A percentile compares a stretch with the other conserved stretches of the same genome.
Evolutionary conservation across 1,284 basidiomycete genomes (phyloP).

Genomic region (Irpex sp.): DNA sequence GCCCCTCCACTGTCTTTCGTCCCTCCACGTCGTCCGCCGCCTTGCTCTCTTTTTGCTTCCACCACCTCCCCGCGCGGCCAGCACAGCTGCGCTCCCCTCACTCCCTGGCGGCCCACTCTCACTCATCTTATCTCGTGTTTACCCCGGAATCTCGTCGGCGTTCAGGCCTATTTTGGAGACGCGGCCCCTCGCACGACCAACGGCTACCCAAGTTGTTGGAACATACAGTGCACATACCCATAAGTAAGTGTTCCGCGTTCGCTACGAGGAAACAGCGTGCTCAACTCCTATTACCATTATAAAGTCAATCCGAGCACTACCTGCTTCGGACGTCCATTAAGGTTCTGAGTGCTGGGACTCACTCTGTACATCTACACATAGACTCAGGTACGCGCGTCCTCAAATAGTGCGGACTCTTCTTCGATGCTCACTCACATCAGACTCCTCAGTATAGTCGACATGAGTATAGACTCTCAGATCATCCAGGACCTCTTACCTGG

Average conservation of each 20-base stretch:
- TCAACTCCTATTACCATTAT: not conserved
- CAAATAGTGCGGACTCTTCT: not conserved
- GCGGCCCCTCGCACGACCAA: not conserved
- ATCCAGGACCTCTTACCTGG: conserved; percentile 22
- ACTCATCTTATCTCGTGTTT: not conserved
- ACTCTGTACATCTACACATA: not conserved
- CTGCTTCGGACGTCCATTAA: not conserved
- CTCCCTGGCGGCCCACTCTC: conserved; percentile 6
- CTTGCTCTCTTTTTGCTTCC: not conserved
- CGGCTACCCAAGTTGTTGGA: not conserved
- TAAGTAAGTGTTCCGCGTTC: conserved; percentile 4
- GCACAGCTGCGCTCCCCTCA: not conserved
- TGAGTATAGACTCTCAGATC: conserved; percentile 1
- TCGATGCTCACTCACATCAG: not conserved
- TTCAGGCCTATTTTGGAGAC: not conserved
- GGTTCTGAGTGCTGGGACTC: not conserved
- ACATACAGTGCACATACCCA: conserved; percentile 12
- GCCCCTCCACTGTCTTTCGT: conserved; percentile 6
- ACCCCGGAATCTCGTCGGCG: not conserved
- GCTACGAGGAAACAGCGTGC: not conserved
- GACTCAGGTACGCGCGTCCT: not conserved
- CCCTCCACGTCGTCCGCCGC: conserved; percentile 1
- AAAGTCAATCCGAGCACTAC: not conserved
- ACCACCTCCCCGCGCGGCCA: not conserved
- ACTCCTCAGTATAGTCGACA: not conserved